These are phyloP conservation scores for Annulohypoxylon truncatum DNA, from an alignment of 2,329 filamentous ascomycete species.

Conservation along the genomic window DNA sequence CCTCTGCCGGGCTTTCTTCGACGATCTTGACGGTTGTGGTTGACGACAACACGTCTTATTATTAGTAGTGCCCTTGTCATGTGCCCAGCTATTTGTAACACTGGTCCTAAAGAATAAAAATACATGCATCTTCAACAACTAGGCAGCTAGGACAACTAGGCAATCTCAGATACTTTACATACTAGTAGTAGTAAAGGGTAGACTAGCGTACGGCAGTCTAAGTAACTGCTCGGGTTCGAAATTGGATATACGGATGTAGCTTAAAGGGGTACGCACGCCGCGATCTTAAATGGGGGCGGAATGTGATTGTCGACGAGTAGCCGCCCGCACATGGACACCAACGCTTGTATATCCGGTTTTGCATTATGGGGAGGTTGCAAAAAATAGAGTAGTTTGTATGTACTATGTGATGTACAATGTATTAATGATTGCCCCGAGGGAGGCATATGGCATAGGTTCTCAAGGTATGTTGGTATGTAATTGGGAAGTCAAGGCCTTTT, in stretches of 20 bases:
- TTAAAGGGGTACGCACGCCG: conserved; percentile 37
- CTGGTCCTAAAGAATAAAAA: conserved; percentile 2
- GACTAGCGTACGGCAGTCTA: conserved; percentile 9
- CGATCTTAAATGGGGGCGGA: conserved; percentile 31
- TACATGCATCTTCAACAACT: not conserved
- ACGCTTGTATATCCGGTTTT: conserved; percentile 14
- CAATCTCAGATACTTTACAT: conserved; percentile 3
- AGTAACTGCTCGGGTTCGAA: conserved; percentile 18
- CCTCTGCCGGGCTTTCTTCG: conserved; percentile 1
- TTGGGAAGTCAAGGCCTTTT: not conserved
- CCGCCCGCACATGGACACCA: conserved; percentile 24
- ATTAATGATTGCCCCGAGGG: conserved; percentile 19
- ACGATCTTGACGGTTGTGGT: conserved; percentile 12
- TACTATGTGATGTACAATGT: not conserved
- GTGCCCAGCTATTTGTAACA: conserved; percentile 22
- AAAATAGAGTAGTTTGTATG: conserved; percentile 23
- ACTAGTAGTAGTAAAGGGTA: not conserved
- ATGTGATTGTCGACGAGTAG: conserved; percentile 34
- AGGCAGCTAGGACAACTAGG: not conserved
- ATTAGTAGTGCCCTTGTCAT: conserved; percentile 9
- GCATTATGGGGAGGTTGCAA: conserved; percentile 25
- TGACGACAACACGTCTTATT: conserved; percentile 14
- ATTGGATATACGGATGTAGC: conserved; percentile 35
- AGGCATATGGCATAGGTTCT: not conserved
- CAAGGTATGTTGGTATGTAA: not conserved